phyloP scores from a whole-genome alignment of 495 filamentous ascomycete species.

The Aspergillus leporis region DNA sequence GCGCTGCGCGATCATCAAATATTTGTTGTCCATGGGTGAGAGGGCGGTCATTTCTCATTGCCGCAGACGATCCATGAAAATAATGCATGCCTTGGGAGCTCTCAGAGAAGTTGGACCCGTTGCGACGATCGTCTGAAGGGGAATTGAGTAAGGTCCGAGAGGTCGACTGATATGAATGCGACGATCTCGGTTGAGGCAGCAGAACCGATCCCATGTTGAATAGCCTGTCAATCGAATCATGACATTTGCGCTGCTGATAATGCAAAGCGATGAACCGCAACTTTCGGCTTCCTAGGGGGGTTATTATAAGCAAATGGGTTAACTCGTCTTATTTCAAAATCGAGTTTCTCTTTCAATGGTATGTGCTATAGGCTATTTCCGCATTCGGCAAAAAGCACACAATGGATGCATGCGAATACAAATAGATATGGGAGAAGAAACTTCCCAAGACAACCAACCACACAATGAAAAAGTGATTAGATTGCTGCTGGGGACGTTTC shows the following conservation, averaged over 20 bases:
- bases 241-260: constrained; percentile 11
- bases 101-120: constrained; percentile 5
- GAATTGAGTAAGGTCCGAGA: constrained; percentile 4
- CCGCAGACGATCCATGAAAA: background rate
- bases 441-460: background rate
- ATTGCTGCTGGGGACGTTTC: background rate
- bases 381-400: constrained; percentile 17
- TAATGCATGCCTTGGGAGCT: background rate
- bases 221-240: constrained; percentile 6
- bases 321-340: background rate
- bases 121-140: background rate
- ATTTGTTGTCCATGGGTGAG: constrained; percentile 9
- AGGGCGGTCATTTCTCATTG: constrained; percentile 1
- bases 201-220: constrained; percentile 21
- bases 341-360: constrained; percentile 3
- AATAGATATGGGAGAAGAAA: background rate
- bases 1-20: constrained; percentile 8
- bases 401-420: background rate
- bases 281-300: background rate
- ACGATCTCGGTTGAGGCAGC: constrained; percentile 17
- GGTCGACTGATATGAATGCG: constrained; percentile 13
- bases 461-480: background rate
- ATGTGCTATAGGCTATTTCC: constrained; percentile 12
- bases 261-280: background rate
- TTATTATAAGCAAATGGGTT: background rate